Percentiles rank a stretch among this genome's conserved stretches.
Conservation (phyloP, 1,284 basidiomycete genomes). For the Moesziomyces parantarcticus region DNA sequence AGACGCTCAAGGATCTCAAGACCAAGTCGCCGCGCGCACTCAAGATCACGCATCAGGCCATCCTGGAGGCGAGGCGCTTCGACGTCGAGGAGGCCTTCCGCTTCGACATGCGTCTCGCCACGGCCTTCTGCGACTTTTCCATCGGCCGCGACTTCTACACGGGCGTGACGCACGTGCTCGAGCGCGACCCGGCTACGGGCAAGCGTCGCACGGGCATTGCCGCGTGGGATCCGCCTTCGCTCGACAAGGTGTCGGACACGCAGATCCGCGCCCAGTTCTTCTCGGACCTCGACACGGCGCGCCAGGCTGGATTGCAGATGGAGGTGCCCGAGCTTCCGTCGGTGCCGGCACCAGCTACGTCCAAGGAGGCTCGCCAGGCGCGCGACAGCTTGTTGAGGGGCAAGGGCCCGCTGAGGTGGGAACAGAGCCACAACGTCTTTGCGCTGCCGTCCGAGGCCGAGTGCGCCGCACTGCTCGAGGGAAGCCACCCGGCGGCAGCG, state of each 20-base stretch:
- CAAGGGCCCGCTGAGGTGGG: slow-evolving; percentile 60
- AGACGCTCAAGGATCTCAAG: slow-evolving; percentile 54
- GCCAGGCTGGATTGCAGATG: slow-evolving; percentile 48
- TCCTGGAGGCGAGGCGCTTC: slow-evolving; percentile 50
- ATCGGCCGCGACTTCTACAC: slow-evolving; percentile 67
- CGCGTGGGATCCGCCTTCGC: slow-evolving; percentile 49
- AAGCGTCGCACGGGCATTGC: slow-evolving; percentile 59
- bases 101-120: slow-evolving; percentile 64
- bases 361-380: slow-evolving; percentile 37
- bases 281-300: slow-evolving; percentile 42
- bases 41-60: slow-evolving; percentile 59
- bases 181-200: slow-evolving; percentile 61
- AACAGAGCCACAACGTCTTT: slow-evolving; percentile 56
- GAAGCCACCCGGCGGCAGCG: slow-evolving; percentile 60
- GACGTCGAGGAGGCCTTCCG: slow-evolving; percentile 59
- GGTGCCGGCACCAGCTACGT: slow-evolving; percentile 24
- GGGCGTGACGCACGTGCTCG: slow-evolving; percentile 60
- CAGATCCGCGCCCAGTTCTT: slow-evolving; percentile 58
- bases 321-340: slow-evolving; percentile 37
- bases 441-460: slow-evolving; percentile 65
- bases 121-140: slow-evolving; percentile 65
- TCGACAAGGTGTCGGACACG: slow-evolving; percentile 56
- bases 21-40: slow-evolving; percentile 62
- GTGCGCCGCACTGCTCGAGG: slow-evolving; percentile 55
- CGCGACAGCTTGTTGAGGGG: slow-evolving; percentile 51